Evolutionary conservation across 2,329 filamentous ascomycete species (phyloP).

Genomic region (Stachybotrys echinatus): DNA sequence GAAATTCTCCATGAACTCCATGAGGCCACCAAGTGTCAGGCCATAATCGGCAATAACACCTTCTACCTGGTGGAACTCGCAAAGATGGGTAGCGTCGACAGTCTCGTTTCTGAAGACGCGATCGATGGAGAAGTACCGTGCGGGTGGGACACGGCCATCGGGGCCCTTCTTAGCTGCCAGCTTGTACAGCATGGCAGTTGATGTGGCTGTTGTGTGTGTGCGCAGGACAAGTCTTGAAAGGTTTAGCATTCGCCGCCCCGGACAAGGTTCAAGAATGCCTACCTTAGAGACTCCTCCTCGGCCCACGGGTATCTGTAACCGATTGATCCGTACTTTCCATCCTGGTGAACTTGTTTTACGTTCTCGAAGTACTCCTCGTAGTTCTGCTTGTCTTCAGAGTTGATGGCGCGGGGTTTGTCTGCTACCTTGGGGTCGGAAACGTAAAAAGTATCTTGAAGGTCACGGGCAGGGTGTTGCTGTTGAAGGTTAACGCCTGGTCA

Average conservation of each 20-base stretch:
- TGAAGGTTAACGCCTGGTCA: neutral
- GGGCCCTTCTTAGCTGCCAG: slow-evolving; percentile 78
- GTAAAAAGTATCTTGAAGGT: slow-evolving; percentile 98
- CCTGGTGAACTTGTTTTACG: slow-evolving; percentile 79
- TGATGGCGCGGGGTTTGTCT: slow-evolving; percentile 57
- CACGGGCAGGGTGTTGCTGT: slow-evolving; percentile 86
- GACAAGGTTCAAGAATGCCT: neutral
- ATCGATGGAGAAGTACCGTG: slow-evolving; percentile 98
- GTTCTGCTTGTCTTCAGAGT: slow-evolving; percentile 53
- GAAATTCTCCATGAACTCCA: slow-evolving; percentile 92
- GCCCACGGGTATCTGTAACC: slow-evolving; percentile 96
- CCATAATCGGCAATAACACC: slow-evolving; percentile 97
- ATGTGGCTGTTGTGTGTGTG: slow-evolving; percentile 93
- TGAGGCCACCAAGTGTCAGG: slow-evolving; percentile 84
- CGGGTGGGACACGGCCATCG: slow-evolving; percentile 57
- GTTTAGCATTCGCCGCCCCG: neutral
- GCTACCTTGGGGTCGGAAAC: slow-evolving; percentile 81
- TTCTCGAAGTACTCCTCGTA: slow-evolving; percentile 87
- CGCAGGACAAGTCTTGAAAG: slow-evolving; percentile 65
- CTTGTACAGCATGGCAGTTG: slow-evolving; percentile 84
- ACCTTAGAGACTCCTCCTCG: slow-evolving; percentile 73
- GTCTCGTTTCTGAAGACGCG: slow-evolving; percentile 97
- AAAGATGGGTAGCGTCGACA: slow-evolving; percentile 92
- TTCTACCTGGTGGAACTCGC: slow-evolving; percentile 98
- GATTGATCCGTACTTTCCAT: slow-evolving; percentile 89